These are phyloP conservation scores for Solanum chiquidenum DNA, from an alignment of 257 asterid species.

Conservation along the genomic window DNA sequence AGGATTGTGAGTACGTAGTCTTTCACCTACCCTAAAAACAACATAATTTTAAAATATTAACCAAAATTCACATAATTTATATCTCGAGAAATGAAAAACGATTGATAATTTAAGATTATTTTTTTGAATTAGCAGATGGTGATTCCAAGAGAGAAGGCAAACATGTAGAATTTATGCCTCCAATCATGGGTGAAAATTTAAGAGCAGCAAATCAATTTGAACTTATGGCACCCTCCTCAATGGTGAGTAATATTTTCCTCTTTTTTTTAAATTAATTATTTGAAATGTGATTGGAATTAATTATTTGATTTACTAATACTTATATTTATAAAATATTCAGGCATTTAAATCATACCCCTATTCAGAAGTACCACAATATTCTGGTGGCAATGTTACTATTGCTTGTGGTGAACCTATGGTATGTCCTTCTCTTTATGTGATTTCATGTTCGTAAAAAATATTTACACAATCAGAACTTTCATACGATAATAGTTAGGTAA, in stretches of 20 bases:
- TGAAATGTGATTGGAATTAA: neutral
- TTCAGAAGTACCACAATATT: neutral
- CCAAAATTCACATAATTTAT: neutral
- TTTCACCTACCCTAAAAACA: neutral
- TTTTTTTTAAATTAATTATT: neutral
- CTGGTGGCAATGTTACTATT: neutral
- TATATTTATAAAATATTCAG: neutral
- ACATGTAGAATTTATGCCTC: neutral
- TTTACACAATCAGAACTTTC: neutral
- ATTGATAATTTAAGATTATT: neutral
- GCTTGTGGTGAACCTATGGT: neutral
- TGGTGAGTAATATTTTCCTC: neutral
- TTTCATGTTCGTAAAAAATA: neutral
- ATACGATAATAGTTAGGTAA: neutral
- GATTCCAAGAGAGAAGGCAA: neutral
- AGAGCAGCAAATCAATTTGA: neutral
- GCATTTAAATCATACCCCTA: neutral
- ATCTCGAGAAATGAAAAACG: neutral
- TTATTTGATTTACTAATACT: neutral
- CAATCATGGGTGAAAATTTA: neutral
- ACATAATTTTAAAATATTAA: neutral
- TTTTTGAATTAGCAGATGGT: neutral
- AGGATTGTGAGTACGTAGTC: neutral
- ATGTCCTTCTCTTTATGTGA: neutral
- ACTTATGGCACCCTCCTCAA: neutral